Percentiles rank a stretch among this genome's conserved stretches.
Conservation (phyloP, 129 eudicot genomes). For the Ambrosia artemisiifolia region DNA sequence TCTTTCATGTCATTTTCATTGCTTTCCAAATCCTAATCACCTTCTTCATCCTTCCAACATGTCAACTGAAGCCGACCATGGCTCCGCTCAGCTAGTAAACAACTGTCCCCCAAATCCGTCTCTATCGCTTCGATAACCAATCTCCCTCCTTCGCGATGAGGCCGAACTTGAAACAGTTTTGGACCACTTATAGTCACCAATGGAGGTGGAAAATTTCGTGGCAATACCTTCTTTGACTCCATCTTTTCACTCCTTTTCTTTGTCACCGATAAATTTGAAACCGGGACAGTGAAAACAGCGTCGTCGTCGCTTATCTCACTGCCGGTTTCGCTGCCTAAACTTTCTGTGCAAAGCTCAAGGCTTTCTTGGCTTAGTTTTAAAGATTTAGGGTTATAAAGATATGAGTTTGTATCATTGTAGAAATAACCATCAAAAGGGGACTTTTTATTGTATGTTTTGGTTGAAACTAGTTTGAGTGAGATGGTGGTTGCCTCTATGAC, state of each 20-base stretch:
- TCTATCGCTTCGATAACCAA: slow-evolving; percentile 59
- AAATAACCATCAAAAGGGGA: slow-evolving; percentile 4
- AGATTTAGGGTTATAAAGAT: slow-evolving; percentile 28
- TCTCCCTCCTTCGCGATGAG: slow-evolving; percentile 63
- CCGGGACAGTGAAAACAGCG: neutral
- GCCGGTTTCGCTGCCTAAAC: slow-evolving; percentile 78
- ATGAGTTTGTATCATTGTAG: slow-evolving; percentile 13
- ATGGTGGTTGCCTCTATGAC: slow-evolving; percentile 40
- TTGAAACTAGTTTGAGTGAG: slow-evolving; percentile 51
- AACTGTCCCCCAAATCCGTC: slow-evolving; percentile 31
- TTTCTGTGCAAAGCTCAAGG: slow-evolving; percentile 82
- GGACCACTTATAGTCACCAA: slow-evolving; percentile 61
- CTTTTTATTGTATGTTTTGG: slow-evolving; percentile 14
- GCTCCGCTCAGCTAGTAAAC: slow-evolving; percentile 62
- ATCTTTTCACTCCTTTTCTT: neutral
- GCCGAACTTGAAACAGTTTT: slow-evolving; percentile 47
- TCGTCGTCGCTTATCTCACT: slow-evolving; percentile 36
- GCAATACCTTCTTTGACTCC: slow-evolving; percentile 20
- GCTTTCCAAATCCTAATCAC: slow-evolving; percentile 5
- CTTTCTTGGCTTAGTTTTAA: slow-evolving; percentile 53
- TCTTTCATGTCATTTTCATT: slow-evolving; percentile 19
- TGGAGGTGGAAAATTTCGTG: slow-evolving; percentile 74
- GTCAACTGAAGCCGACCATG: slow-evolving; percentile 61
- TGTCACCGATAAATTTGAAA: neutral
- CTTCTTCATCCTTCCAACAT: slow-evolving; percentile 24